Evolutionary conservation across 2,329 filamentous ascomycete species (phyloP).

Genomic region (Teratosphaeria gauchensis): DNA sequence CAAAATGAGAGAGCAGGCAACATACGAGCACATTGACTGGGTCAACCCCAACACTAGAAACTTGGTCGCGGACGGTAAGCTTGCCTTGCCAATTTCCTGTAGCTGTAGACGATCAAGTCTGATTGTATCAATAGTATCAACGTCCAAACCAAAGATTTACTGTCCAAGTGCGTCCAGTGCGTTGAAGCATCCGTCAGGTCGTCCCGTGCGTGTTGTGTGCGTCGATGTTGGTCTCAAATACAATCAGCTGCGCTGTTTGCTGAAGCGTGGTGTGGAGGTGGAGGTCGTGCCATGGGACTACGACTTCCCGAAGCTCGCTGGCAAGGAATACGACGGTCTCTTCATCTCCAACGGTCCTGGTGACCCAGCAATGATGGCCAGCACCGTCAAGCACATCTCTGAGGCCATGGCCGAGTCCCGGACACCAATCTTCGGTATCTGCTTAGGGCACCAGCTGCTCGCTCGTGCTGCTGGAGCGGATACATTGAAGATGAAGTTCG

Average conservation of each 20-base stretch:
- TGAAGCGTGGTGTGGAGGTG: conserved; percentile 85
- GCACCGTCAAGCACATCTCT: conserved; percentile 70
- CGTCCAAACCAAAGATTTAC: conserved; percentile 77
- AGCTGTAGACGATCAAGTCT: conserved; percentile 19
- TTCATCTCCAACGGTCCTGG: conserved; percentile 98
- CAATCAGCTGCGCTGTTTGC: conserved; percentile 90
- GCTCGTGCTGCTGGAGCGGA: conserved; percentile 76
- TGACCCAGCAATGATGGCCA: conserved; percentile 76
- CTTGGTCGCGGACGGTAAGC: conserved; percentile 84
- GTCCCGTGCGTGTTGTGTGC: conserved; percentile 76
- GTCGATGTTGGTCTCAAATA: conserved; percentile 97
- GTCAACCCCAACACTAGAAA: conserved; percentile 87
- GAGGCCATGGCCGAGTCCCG: conserved; percentile 66
- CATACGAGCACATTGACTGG: conserved; percentile 78
- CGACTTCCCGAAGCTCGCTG: conserved; percentile 67
- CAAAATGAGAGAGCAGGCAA: conserved; percentile 23
- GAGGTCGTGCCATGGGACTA: conserved; percentile 95
- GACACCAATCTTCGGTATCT: conserved; percentile 91
- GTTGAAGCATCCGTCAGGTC: conserved; percentile 79
- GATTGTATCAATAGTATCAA: conserved; percentile 59
- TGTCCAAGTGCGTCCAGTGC: conserved; percentile 60
- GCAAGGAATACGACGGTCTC: conserved; percentile 84
- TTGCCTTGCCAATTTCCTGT: conserved; percentile 10
- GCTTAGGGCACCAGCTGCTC: conserved; percentile 86
- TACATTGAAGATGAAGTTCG: conserved; percentile 97